Evolutionary conservation across 768 basidiomycete genomes (phyloP).

Genomic region (Agaricus sinodeliciosus): DNA sequence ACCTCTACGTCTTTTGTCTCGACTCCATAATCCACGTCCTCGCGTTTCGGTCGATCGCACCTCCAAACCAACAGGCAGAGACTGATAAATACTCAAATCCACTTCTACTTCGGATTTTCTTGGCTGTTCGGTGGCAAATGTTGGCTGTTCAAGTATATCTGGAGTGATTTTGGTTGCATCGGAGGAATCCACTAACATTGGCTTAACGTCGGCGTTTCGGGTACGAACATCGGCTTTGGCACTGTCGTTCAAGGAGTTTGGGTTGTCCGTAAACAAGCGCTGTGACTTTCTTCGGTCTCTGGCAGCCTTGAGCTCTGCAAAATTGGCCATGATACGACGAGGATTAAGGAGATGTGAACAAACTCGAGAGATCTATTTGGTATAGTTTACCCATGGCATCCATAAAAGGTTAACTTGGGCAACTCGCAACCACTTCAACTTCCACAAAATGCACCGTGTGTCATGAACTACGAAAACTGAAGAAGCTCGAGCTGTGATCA

Average conservation of each 20-base stretch:
- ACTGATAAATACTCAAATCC: conserved; percentile 10
- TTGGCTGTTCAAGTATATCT: neutral
- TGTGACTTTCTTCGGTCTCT: conserved; percentile 18
- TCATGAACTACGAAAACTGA: too few relatives aligned
- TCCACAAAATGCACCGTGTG: too few relatives aligned
- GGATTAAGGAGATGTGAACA: neutral
- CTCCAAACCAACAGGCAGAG: conserved; percentile 18
- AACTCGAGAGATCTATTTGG: too few relatives aligned
- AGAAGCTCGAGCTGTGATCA: too few relatives aligned
- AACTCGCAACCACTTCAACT: too few relatives aligned
- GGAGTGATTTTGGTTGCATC: neutral
- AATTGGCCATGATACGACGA: conserved; percentile 24
- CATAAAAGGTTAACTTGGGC: too few relatives aligned
- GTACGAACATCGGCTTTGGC: neutral
- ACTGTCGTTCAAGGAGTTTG: neutral
- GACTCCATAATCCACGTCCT: conserved; percentile 22
- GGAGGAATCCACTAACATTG: conserved; percentile 12
- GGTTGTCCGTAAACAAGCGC: conserved; percentile 22
- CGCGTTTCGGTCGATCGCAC: conserved; percentile 10
- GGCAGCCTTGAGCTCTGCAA: conserved; percentile 26
- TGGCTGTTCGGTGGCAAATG: conserved; percentile 3
- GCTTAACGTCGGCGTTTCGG: neutral
- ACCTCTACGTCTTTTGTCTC: conserved; percentile 17
- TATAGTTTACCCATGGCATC: too few relatives aligned
- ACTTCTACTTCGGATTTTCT: neutral